Evolutionary conservation across 306 rosid species (phyloP), one percentile per base, ranked within the genome.

Genomic region (Crotalaria pallida): DNA sequence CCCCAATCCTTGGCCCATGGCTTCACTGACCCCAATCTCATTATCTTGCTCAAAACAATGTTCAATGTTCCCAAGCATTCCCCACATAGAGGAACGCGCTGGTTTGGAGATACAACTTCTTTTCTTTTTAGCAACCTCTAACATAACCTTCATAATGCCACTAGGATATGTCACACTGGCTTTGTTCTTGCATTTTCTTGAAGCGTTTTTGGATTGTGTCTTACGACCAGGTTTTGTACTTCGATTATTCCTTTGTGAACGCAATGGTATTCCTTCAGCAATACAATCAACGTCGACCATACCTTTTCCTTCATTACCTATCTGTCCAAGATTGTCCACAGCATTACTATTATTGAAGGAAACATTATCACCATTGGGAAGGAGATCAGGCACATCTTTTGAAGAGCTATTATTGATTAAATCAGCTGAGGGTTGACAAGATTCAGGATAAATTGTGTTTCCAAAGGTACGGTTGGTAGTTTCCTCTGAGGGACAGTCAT

Each of bases 1-100:
- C 56, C 78, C 82, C 50, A 75, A 73, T 73, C 73, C 87, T 67
- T 75, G 85, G 75, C 82, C 65, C 69, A 69, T 75, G 60, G 78
- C 74, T 84, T 83, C 81, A 74, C 65, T 69, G 50, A 69, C 74
- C 53, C 76, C 82, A 63, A 73, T 67, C 79, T 76, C 79, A 60
- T 76, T 89, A 74, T 64, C 80, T 70, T 77, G 79, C 68, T 78
- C 86, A 79, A 89, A 85, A 76, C 72, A 80, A 34, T 79, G 87
- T 44, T 82, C 56, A 36, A 91, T 79, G 71, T 78, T 82, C 48
- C 91, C 91, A 77, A 86, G 61, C 62, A 68, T 80, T 66, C 99
- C 97, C 99, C 99, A 95, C 4, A 67, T 55, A 80, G 96, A 89
- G 66, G 93, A 82, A 38, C 99, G 93, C 34, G 91, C 89, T 23